phyloP scores from a whole-genome alignment of 306 rosid genomes.

The Sicyos edulis region DNA sequence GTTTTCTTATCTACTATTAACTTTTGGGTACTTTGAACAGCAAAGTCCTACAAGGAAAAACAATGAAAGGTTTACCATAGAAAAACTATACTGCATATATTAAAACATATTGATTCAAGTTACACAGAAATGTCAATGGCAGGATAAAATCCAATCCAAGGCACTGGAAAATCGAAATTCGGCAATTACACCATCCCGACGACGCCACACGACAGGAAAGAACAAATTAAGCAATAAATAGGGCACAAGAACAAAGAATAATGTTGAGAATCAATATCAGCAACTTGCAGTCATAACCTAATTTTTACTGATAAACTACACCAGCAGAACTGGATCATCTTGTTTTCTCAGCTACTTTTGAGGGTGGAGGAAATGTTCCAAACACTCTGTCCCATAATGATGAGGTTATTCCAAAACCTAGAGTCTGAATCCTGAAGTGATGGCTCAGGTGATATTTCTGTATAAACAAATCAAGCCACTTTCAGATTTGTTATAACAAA shows the following conservation, averaged over 20 bases:
- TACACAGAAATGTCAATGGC: not conserved
- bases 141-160: not conserved
- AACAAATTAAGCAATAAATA: not conserved
- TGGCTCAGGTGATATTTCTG: conserved; percentile 90
- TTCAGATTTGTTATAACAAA: not conserved
- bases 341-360: conserved; percentile 41
- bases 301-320: conserved; percentile 11
- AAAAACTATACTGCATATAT: not conserved
- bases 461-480: conserved; percentile 7
- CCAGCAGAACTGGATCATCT: conserved; percentile 29
- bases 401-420: conserved; percentile 91
- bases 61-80: not conserved
- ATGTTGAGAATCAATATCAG: conserved; percentile 7
- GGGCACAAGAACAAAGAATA: conserved; percentile 18
- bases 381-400: conserved; percentile 82
- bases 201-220: not conserved
- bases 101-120: not conserved
- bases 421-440: conserved; percentile 79
- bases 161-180: not conserved
- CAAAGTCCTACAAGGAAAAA: no score
- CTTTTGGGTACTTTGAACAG: no score
- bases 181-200: conserved; percentile 1
- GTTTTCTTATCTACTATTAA: no score
- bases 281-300: conserved; percentile 11
- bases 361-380: conserved; percentile 79